phyloP scores from a whole-genome alignment of 2,329 filamentous ascomycete species.

The Arthrinium phaeospermum region DNA sequence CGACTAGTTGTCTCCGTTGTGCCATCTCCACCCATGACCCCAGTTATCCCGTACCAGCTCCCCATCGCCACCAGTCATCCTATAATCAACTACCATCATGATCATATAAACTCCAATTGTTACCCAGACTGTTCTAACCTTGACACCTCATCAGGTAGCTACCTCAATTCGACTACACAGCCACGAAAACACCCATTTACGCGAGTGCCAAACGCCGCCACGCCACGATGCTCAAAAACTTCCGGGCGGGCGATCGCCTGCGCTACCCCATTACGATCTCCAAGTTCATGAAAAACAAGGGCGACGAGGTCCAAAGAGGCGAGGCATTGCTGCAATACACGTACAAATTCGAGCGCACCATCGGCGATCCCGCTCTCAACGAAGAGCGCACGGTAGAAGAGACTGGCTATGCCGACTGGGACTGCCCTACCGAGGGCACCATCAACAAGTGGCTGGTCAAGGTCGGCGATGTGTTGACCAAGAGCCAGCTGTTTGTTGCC shows the following conservation, averaged over 20 bases:
- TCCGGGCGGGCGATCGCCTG: conserved; percentile 66
- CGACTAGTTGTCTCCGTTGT: not conserved
- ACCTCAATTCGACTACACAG: not conserved
- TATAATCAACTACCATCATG: not conserved
- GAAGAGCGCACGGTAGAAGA: conserved; percentile 71
- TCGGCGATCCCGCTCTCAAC: conserved; percentile 67
- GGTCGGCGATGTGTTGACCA: conserved; percentile 67
- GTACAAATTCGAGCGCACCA: conserved; percentile 79
- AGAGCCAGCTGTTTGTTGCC: conserved; percentile 67
- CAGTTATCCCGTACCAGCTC: not conserved
- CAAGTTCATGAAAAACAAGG: conserved; percentile 76
- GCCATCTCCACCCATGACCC: not conserved
- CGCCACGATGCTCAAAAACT: conserved; percentile 41
- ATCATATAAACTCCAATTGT: not conserved
- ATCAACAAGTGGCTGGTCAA: conserved; percentile 78
- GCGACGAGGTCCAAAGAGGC: conserved; percentile 77
- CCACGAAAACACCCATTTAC: not conserved
- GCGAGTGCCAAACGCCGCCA: not conserved
- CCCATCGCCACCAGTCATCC: not conserved
- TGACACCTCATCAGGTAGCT: not conserved
- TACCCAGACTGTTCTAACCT: not conserved
- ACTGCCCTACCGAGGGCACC: conserved; percentile 82
- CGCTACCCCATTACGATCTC: conserved; percentile 94
- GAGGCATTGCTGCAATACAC: conserved; percentile 85
- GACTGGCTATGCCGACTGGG: conserved; percentile 77